phyloP scores from a whole-genome alignment of 495 filamentous ascomycete genomes.

The Sporormia fimetaria region DNA sequence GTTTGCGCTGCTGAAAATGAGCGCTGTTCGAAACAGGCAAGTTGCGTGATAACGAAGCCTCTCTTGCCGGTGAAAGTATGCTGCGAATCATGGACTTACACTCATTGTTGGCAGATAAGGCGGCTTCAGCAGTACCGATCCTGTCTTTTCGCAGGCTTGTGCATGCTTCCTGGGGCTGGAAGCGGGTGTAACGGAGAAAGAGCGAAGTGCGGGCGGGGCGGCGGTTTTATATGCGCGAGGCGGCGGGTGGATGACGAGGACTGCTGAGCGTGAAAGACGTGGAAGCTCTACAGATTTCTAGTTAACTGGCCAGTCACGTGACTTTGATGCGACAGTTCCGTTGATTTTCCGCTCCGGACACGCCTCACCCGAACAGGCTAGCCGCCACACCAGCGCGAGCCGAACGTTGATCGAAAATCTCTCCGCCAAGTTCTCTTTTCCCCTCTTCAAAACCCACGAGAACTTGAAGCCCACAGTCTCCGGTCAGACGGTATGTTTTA shows the following conservation, averaged over 20 bases:
- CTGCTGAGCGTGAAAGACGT: no score
- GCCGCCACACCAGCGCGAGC: constrained; percentile 29
- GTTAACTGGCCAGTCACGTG: neutral
- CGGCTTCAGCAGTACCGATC: constrained; percentile 24
- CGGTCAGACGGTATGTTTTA: constrained; percentile 47
- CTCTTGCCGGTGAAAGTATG: neutral
- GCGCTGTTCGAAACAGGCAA: no score
- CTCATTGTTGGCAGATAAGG: constrained; percentile 14
- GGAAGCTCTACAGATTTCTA: neutral
- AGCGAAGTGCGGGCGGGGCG: neutral
- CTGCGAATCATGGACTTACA: constrained; percentile 12
- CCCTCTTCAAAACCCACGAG: constrained; percentile 31
- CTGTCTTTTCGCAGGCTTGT: constrained; percentile 9
- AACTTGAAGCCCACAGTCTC: constrained; percentile 82
- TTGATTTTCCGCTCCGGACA: constrained; percentile 4
- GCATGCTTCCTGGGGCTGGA: constrained; percentile 11
- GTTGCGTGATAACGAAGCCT: no score
- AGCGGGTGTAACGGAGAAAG: neutral
- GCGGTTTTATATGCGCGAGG: constrained; percentile 8
- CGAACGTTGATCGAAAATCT: constrained; percentile 26
- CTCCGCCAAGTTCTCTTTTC: constrained; percentile 27
- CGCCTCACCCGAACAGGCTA: neutral
- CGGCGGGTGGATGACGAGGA: no score
- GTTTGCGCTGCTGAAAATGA: no score
- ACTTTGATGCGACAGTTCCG: neutral